These are phyloP conservation scores for Gyrodon lividus DNA, from an alignment of 768 basidiomycete genomes.

Conservation along the genomic window DNA sequence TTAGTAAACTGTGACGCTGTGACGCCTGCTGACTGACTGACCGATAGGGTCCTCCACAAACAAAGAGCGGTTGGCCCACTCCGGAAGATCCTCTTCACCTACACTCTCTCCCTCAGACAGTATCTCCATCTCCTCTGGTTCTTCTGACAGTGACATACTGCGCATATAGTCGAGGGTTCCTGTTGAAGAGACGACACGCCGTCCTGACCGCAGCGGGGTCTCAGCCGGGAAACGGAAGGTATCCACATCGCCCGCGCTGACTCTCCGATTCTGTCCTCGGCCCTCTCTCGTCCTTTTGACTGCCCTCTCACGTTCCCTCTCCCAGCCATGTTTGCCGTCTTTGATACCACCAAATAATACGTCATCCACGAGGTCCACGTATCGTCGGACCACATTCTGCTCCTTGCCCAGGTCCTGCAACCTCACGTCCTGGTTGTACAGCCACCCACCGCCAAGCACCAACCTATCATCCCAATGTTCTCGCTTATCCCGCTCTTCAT, in stretches of 20 bases:
- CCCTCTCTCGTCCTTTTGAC: conserved; percentile 42
- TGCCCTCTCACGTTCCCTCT: conserved; percentile 44
- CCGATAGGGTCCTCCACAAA: conserved; percentile 61
- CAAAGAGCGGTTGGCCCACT: conserved; percentile 66
- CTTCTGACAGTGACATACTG: conserved; percentile 47
- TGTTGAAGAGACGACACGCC: conserved; percentile 55
- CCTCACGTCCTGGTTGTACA: conserved; percentile 67
- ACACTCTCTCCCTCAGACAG: conserved; percentile 43
- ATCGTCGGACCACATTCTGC: conserved; percentile 52
- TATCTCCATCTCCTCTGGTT: conserved; percentile 55
- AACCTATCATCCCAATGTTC: conserved; percentile 82
- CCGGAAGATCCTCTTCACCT: conserved; percentile 72
- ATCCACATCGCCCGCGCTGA: conserved; percentile 31
- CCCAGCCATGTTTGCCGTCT: conserved; percentile 48
- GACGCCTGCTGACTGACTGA: conserved; percentile 37
- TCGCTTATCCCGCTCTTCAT: conserved; percentile 52
- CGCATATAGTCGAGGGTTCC: conserved; percentile 56
- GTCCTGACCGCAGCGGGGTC: conserved; percentile 25
- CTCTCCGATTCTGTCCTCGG: conserved; percentile 35
- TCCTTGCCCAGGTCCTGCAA: conserved; percentile 57
- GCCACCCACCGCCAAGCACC: conserved; percentile 78
- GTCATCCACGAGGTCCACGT: conserved; percentile 78
- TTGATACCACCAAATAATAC: conserved; percentile 67
- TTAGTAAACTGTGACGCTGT: neutral
- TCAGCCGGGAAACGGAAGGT: conserved; percentile 21